Percentiles rank a stretch among this genome's conserved stretches.
These are phyloP conservation scores for Rhizomucor miehei DNA, from an alignment of 371 early-diverging fungal genomes.

Conservation along the genomic window DNA sequence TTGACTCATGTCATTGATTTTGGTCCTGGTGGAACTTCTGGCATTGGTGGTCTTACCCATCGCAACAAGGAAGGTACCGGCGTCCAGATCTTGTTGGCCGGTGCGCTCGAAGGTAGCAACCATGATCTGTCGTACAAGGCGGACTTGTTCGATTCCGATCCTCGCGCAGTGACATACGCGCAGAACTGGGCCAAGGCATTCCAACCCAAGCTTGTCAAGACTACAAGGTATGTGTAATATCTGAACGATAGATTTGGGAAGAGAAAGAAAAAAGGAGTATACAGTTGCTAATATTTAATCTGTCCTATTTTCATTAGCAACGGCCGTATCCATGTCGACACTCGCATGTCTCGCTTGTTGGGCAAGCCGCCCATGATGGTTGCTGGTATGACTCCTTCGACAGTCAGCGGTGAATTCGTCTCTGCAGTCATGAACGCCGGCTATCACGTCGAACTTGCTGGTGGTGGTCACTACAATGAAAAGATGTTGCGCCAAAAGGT, in stretches of 20 bases:
- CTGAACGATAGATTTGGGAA: too few relatives aligned
- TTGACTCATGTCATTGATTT: slow-evolving; percentile 92
- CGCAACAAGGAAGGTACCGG: slow-evolving; percentile 97
- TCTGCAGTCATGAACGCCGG: slow-evolving; percentile 92
- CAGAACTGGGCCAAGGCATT: slow-evolving; percentile 90
- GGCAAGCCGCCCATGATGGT: slow-evolving; percentile 92
- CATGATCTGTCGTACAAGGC: slow-evolving; percentile 80
- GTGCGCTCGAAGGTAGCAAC: slow-evolving; percentile 64
- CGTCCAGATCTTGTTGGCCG: slow-evolving; percentile 81
- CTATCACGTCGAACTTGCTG: slow-evolving; percentile 92
- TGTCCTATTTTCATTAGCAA: slow-evolving; percentile 33
- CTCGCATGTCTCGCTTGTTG: slow-evolving; percentile 84
- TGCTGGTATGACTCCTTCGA: slow-evolving; percentile 90
- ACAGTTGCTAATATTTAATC: not conserved
- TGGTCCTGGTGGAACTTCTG: slow-evolving; percentile 91
- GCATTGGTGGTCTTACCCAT: slow-evolving; percentile 84
- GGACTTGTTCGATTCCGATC: slow-evolving; percentile 78
- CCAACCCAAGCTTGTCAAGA: slow-evolving; percentile 73
- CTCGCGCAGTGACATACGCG: slow-evolving; percentile 79
- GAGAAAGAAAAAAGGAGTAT: not conserved
- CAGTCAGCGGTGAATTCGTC: slow-evolving; percentile 75
- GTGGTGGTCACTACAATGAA: slow-evolving; percentile 95
- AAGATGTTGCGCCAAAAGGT: slow-evolving; percentile 77
- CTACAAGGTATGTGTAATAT: slow-evolving; percentile 33
- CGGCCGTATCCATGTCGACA: slow-evolving; percentile 83